Conservation (phyloP, 2,329 filamentous ascomycete genomes). For the Thelonectria blattea region DNA sequence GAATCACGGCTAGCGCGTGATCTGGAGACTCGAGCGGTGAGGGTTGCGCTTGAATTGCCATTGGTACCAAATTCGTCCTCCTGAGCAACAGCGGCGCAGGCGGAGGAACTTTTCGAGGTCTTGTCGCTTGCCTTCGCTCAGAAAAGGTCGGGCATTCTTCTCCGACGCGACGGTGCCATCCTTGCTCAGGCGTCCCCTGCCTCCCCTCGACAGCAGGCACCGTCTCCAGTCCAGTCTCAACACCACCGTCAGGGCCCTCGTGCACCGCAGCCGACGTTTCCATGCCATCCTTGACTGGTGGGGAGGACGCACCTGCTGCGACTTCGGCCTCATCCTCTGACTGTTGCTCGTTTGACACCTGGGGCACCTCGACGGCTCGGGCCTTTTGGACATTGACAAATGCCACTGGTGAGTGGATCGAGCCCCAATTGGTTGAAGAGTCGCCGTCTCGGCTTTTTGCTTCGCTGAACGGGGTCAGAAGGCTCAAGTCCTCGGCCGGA, state of each 20-base stretch:
- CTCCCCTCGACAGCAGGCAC: conserved; percentile 21
- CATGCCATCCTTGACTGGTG: conserved; percentile 36
- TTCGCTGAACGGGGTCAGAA: conserved; percentile 45
- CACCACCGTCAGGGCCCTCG: conserved; percentile 48
- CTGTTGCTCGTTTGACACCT: conserved; percentile 19
- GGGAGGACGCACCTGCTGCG: conserved; percentile 21
- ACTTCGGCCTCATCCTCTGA: conserved; percentile 3
- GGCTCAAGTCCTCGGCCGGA: conserved; percentile 44
- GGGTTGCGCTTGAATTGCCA: conserved; percentile 55
- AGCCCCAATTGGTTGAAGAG: conserved; percentile 54
- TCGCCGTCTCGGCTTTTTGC: conserved; percentile 48
- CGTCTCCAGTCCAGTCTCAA: conserved; percentile 18
- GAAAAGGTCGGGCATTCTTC: conserved; percentile 66
- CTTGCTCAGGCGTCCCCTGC: conserved; percentile 13
- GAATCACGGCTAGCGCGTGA: conserved; percentile 55
- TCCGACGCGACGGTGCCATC: conserved; percentile 64
- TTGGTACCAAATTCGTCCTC: conserved; percentile 48
- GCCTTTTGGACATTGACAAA: conserved; percentile 52
- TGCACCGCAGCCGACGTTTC: conserved; percentile 8
- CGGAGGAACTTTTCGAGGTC: conserved; percentile 59
- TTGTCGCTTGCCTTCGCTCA: conserved; percentile 51
- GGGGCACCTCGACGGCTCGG: conserved; percentile 43
- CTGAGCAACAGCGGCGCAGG: conserved; percentile 62
- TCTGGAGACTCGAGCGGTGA: conserved; percentile 61
- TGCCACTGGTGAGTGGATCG: conserved; percentile 55